phyloP scores from a whole-genome alignment of 192 early-diverging fungal species.

The Backusella macrospora region DNA sequence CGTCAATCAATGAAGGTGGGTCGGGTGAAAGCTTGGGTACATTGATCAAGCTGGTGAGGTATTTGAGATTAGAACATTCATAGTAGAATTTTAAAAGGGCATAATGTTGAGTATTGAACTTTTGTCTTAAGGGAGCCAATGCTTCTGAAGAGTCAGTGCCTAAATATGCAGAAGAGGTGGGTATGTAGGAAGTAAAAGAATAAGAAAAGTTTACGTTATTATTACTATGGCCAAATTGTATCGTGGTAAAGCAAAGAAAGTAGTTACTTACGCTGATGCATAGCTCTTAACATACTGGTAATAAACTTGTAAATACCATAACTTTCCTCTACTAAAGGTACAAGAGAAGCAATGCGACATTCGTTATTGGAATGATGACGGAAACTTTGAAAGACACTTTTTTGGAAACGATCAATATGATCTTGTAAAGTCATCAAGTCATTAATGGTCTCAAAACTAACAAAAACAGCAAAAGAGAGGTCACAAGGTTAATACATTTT shows the following conservation, averaged over 20 bases:
- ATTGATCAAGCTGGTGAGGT: conserved; percentile 90
- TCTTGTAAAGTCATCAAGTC: conserved; percentile 93
- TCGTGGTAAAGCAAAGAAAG: too few species aligned
- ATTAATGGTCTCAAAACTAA: conserved; percentile 92
- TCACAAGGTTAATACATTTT: not conserved
- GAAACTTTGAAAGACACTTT: conserved; percentile 85
- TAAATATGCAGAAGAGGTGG: conserved; percentile 14
- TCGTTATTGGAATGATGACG: conserved; percentile 85
- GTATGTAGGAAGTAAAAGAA: not conserved
- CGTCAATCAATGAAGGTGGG: conserved; percentile 83
- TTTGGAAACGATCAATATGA: conserved; percentile 89
- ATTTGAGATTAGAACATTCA: conserved; percentile 86
- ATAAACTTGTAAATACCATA: conserved; percentile 96
- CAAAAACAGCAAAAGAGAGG: not conserved
- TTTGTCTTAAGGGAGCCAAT: conserved; percentile 81
- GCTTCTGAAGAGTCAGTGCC: conserved; percentile 80
- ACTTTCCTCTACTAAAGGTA: conserved; percentile 96
- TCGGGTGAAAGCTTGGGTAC: conserved; percentile 84
- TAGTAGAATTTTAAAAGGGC: conserved; percentile 88
- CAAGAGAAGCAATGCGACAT: conserved; percentile 91
- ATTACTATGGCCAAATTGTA: too few species aligned
- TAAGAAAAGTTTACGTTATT: too few species aligned
- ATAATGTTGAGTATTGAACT: conserved; percentile 88
- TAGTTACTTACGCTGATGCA: conserved; percentile 76
- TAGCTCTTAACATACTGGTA: conserved; percentile 93